Conservation (phyloP, 2,329 filamentous ascomycete genomes). For the Hypoxylon sp. region DNA sequence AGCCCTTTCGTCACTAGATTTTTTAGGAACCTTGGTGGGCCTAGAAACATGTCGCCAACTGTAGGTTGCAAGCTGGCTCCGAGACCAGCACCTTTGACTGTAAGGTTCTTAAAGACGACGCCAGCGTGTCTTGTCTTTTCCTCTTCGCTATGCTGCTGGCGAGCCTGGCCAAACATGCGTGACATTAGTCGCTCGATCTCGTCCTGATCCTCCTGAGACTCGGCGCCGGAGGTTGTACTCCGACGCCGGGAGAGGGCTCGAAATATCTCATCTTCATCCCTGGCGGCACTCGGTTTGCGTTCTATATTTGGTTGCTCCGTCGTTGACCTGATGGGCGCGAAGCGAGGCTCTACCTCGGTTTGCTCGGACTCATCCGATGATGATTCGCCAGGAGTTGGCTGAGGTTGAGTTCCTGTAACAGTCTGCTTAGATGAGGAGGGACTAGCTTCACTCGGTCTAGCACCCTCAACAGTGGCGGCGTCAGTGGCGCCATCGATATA, state of each 20-base stretch:
- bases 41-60: conserved; percentile 57
- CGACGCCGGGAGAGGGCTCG: conserved; percentile 64
- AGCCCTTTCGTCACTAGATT: conserved; percentile 50
- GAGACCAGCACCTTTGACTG: conserved; percentile 78
- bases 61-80: conserved; percentile 70
- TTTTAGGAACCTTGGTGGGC: conserved; percentile 49
- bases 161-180: conserved; percentile 76
- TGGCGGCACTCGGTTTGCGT: conserved; percentile 48
- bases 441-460: conserved; percentile 24
- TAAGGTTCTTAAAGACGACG: conserved; percentile 78
- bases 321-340: conserved; percentile 52
- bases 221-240: conserved; percentile 56
- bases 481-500: conserved; percentile 18
- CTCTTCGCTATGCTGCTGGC: conserved; percentile 76
- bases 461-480: neutral
- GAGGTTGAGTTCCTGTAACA: conserved; percentile 5
- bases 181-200: conserved; percentile 76
- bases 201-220: conserved; percentile 59
- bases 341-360: conserved; percentile 45
- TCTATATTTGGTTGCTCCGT: conserved; percentile 42
- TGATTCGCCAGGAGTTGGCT: conserved; percentile 21
- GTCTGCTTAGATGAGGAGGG: conserved; percentile 29
- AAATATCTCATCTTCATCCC: conserved; percentile 68
- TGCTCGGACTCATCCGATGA: conserved; percentile 41
- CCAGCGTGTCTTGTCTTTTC: conserved; percentile 79